Conservation (phyloP, 1,284 basidiomycete genomes). For the Malassezia japonica region DNA sequence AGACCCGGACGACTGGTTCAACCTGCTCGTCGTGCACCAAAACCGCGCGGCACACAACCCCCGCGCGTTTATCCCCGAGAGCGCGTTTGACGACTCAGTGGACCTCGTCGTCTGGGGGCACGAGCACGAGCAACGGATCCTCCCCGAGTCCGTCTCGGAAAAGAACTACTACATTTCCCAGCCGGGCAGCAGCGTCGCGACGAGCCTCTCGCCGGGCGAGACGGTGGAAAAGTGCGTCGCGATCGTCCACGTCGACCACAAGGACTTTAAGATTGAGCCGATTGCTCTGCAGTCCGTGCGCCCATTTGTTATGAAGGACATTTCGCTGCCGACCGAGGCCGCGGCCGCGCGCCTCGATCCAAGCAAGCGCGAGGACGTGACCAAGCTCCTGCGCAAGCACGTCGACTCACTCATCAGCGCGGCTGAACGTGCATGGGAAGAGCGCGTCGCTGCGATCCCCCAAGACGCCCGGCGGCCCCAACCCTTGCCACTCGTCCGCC, state of each 20-base stretch:
- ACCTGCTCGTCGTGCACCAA: conserved; percentile 85
- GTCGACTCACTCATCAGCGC: conserved; percentile 58
- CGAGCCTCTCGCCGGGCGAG: conserved; percentile 54
- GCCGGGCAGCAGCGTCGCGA: conserved; percentile 90
- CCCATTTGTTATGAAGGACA: conserved; percentile 84
- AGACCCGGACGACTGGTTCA: conserved; percentile 73
- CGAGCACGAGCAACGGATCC: conserved; percentile 91
- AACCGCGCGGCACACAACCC: conserved; percentile 93
- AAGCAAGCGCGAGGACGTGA: conserved; percentile 25
- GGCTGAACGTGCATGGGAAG: conserved; percentile 69
- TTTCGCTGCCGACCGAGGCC: conserved; percentile 60
- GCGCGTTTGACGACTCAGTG: conserved; percentile 90
- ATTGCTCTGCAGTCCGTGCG: conserved; percentile 81
- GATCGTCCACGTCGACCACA: conserved; percentile 56
- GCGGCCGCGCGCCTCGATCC: conserved; percentile 21
- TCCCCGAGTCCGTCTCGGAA: conserved; percentile 78
- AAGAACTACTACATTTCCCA: conserved; percentile 86
- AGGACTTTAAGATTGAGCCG: conserved; percentile 73
- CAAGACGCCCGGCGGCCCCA: conserved; percentile 19
- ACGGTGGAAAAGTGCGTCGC: conserved; percentile 32
- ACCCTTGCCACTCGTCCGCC: conserved; percentile 68
- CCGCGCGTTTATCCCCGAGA: conserved; percentile 84
- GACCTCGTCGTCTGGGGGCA: conserved; percentile 96
- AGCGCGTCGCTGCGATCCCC: conserved; percentile 55
- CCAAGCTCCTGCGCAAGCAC: conserved; percentile 27